Evolutionary conservation across 495 filamentous ascomycete species (phyloP).

Genomic region (Neurospora sublineolata): DNA sequence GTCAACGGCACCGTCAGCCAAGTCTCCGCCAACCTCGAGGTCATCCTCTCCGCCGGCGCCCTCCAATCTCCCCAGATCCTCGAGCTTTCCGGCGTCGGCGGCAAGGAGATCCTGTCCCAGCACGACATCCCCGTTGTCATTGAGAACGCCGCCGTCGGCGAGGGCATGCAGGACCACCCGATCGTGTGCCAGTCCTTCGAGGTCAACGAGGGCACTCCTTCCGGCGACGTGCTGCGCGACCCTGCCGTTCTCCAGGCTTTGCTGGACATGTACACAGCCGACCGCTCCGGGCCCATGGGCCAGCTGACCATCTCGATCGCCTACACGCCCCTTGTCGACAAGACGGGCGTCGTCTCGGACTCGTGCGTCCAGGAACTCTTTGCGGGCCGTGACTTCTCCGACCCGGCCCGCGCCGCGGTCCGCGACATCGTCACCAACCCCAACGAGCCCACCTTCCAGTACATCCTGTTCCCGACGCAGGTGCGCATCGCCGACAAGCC

Average conservation of each 20-base stretch:
- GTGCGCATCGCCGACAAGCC: constrained; percentile 21
- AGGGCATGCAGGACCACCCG: constrained; percentile 47
- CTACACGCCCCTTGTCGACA: constrained; percentile 31
- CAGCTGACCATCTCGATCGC: constrained; percentile 30
- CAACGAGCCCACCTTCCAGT: constrained; percentile 24
- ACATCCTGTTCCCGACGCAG: constrained; percentile 29
- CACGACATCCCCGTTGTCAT: constrained; percentile 58
- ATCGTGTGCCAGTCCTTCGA: constrained; percentile 29
- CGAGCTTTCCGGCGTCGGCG: constrained; percentile 69
- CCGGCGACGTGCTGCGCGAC: constrained; percentile 33
- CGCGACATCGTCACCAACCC: constrained; percentile 21
- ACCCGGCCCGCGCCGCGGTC: constrained; percentile 2
- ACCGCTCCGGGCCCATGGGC: constrained; percentile 23
- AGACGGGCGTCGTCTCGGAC: constrained; percentile 18
- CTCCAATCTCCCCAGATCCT: constrained; percentile 49
- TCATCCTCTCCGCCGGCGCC: constrained; percentile 49
- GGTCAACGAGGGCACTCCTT: constrained; percentile 27
- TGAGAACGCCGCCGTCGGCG: constrained; percentile 66
- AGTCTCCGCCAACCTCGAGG: constrained; percentile 31
- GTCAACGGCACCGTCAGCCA: constrained; percentile 17
- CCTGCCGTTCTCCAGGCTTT: constrained; percentile 24
- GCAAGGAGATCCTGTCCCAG: constrained; percentile 46
- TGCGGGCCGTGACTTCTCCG: constrained; percentile 6
- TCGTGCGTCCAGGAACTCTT: constrained; percentile 20
- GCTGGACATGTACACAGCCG: constrained; percentile 26